Base-by-base conservation (phyloP, 2,329 filamentous ascomycete genomes). In the Graphiopsis chlorocephala region DNA sequence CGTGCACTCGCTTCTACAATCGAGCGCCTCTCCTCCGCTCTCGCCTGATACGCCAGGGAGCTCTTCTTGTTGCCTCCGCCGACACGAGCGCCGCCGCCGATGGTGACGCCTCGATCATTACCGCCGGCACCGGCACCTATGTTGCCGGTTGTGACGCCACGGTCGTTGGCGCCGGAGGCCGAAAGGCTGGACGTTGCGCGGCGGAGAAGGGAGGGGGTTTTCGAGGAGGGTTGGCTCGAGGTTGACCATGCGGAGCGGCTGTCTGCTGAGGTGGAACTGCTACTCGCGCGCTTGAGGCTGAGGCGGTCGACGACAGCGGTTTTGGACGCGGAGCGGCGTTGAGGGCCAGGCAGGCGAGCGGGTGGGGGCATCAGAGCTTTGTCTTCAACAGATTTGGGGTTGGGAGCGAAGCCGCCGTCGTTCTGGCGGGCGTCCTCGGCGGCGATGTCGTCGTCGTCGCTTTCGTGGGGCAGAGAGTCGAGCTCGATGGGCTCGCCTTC, bases 231-330 rank as follows among this genome's bases (percentile, higher is more conserved):
- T 12, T 74, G 68, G 65, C 76, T 70, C 2, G 78, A 71, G 1
- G 78, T 68, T 3, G 84, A 71, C 74, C 74, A 76, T 20, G 74
- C 73, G n/a, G 70, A 71, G 11, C 70, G 70, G 12, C 68, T 63
- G n/a, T 65, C 65, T 12, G 47, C 66, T 63, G 53, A 63, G 63
- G 25, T 71, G 65, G 47, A 61, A 33, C 55, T 64, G 25, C 66
- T 70, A 31, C 77, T 72, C 61, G 63, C 68, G 55, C 74, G 71
- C 73, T 90, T 90, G 38, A 93, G 82, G 23, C 83, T 85, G 68
- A 94, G 88, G 63, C 92, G 89, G 77, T 96, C 90, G 56, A 94
- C 86, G 60, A 93, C 82, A 20, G 80, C 75, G 5, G 73, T 55
- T 38, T 71, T 72, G 4, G 69, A 65, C 11, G 68, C 77, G 60